These are phyloP conservation scores for Sideroxylon spinosum DNA, from an alignment of 179 eudicot species.

Conservation along the genomic window DNA sequence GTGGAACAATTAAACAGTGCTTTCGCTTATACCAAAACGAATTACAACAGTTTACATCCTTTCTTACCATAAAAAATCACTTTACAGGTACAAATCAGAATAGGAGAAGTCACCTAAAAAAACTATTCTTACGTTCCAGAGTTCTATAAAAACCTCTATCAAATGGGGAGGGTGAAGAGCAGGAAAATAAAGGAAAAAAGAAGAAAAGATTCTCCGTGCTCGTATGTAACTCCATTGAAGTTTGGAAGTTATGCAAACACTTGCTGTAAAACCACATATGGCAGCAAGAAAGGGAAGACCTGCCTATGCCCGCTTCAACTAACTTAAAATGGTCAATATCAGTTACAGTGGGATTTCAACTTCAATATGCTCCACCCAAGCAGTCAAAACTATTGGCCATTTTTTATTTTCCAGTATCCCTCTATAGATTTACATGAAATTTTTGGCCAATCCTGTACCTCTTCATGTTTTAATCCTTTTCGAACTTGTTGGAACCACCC, in stretches of 20 bases:
- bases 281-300: constrained; percentile 23
- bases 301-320: constrained; percentile 18
- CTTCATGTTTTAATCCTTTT: constrained; percentile 18
- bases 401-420: constrained; percentile 14
- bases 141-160: background rate
- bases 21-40: constrained; percentile 18
- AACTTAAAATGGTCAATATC: constrained; percentile 19
- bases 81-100: constrained; percentile 28
- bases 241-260: background rate
- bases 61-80: constrained; percentile 22
- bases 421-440: constrained; percentile 22
- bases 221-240: constrained; percentile 16
- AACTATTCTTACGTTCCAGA: constrained; percentile 14
- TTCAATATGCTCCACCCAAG: constrained; percentile 3
- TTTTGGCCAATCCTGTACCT: constrained; percentile 15
- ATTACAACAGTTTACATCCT: constrained; percentile 26
- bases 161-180: background rate
- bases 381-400: constrained; percentile 6
- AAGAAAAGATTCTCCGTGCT: constrained; percentile 8
- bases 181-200: constrained; percentile 8
- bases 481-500: constrained; percentile 15
- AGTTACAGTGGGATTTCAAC: constrained; percentile 20
- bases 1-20: constrained; percentile 4
- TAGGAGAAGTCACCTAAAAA: constrained; percentile 5
- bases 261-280: constrained; percentile 13